Percentiles rank a stretch among this genome's conserved stretches.
Conservation (phyloP, 768 basidiomycete species). For the Pulveroboletus sp. region DNA sequence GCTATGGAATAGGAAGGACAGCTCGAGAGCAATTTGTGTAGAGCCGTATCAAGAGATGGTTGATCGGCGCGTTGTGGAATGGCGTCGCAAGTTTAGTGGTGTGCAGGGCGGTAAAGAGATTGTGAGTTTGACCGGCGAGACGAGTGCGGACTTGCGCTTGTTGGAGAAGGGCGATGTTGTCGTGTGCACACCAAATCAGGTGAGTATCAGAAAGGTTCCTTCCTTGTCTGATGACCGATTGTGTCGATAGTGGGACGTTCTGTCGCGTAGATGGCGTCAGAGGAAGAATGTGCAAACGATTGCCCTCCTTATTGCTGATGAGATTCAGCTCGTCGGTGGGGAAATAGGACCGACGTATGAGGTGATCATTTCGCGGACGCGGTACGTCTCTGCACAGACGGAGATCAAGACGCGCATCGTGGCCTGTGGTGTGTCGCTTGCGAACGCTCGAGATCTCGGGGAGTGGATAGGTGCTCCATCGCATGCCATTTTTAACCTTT, state of each 20-base stretch:
- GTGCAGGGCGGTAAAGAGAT: conserved; percentile 93
- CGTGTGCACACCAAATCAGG: conserved; percentile 89
- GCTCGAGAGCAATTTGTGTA: conserved; percentile 85
- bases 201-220: conserved; percentile 30
- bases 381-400: conserved; percentile 92
- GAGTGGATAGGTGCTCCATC: conserved; percentile 97
- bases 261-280: conserved; percentile 94
- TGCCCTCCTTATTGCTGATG: conserved; percentile 90
- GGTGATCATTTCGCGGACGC: conserved; percentile 91
- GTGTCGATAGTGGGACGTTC: conserved; percentile 77
- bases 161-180: conserved; percentile 91
- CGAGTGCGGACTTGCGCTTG: conserved; percentile 83
- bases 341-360: conserved; percentile 96
- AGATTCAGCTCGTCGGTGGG: conserved; percentile 91
- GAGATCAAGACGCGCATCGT: conserved; percentile 91
- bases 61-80: conserved; percentile 82
- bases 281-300: conserved; percentile 95
- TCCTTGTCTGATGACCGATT: neutral
- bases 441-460: conserved; percentile 92
- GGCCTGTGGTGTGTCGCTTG: conserved; percentile 90
- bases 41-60: conserved; percentile 99
- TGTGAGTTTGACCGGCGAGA: conserved; percentile 90
- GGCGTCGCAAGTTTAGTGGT: conserved; percentile 76
- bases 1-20: conserved; percentile 87
- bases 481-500: conserved; percentile 97